Evolutionary conservation across 257 asterid species (phyloP).

Genomic region (Verbena officinalis): DNA sequence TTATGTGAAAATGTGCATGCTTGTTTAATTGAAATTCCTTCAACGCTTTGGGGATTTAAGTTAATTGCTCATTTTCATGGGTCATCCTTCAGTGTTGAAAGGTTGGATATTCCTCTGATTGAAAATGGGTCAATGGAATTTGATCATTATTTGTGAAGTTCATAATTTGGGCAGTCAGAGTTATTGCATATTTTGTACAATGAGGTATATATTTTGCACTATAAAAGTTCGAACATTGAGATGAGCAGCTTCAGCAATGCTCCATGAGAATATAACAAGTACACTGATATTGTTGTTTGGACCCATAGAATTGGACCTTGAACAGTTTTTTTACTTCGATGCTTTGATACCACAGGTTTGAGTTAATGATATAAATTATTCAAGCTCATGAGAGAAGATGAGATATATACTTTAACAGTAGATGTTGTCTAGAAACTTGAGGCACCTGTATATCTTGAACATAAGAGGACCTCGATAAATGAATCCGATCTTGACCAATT

Average conservation of each 20-base stretch:
- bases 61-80: conserved; percentile 15
- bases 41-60: not conserved
- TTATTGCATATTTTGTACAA: not conserved
- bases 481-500: too few species aligned
- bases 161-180: not conserved
- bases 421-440: not conserved
- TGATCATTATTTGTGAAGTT: conserved; percentile 8
- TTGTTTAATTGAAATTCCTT: not conserved
- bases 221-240: conserved; percentile 5
- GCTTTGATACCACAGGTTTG: not conserved
- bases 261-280: not conserved
- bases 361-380: conserved; percentile 9
- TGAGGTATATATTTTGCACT: conserved; percentile 2
- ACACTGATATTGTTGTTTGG: not conserved
- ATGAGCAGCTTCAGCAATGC: not conserved
- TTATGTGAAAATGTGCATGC: conserved; percentile 27
- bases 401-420: not conserved
- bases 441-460: not conserved
- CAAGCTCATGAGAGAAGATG: not conserved
- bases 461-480: too few species aligned
- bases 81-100: conserved; percentile 11
- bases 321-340: not conserved
- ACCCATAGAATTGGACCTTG: conserved; percentile 12
- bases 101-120: not conserved
- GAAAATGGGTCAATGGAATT: conserved; percentile 1